Conservation (phyloP, 148 eudicot species). For the Amaranthus cruentus region DNA sequence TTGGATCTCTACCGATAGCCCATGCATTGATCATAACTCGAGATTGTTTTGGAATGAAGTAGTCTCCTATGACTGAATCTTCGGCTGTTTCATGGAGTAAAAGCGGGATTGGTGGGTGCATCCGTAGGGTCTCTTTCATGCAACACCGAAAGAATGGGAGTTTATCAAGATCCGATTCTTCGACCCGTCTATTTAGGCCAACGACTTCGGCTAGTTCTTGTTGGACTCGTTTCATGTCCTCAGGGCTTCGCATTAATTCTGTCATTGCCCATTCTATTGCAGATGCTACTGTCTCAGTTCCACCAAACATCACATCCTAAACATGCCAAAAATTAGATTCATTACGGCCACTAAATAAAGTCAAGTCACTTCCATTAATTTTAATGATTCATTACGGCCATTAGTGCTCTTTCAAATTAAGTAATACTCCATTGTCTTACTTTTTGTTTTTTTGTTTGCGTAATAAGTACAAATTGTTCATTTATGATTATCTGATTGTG, state of each 20-base stretch:
- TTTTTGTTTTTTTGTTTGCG: too few species aligned
- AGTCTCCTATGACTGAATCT: slow-evolving; percentile 41
- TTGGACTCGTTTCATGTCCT: slow-evolving; percentile 56
- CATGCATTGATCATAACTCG: slow-evolving; percentile 56
- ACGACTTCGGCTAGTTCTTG: slow-evolving; percentile 52
- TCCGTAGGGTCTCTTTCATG: slow-evolving; percentile 58
- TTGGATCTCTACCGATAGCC: slow-evolving; percentile 57
- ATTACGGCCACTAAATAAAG: too few species aligned
- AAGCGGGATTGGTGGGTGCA: slow-evolving; percentile 74
- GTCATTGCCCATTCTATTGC: slow-evolving; percentile 84
- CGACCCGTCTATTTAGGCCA: slow-evolving; percentile 44
- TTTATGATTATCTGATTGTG: too few species aligned
- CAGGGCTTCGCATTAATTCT: slow-evolving; percentile 53
- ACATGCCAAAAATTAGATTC: not conserved
- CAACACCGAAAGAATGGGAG: slow-evolving; percentile 48
- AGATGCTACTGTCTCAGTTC: slow-evolving; percentile 78
- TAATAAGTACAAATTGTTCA: too few species aligned
- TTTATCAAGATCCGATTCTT: slow-evolving; percentile 62
- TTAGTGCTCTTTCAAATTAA: too few species aligned
- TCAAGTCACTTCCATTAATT: too few species aligned
- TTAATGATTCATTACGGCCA: too few species aligned
- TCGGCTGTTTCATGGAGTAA: slow-evolving; percentile 67
- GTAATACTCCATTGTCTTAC: too few species aligned
- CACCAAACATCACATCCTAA: slow-evolving; percentile 88
- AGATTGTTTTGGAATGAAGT: slow-evolving; percentile 42